Evolutionary conservation across 331 rosid species (phyloP), one percentile per base, ranked within the genome.

Genomic region (Pyrus hybrid): DNA sequence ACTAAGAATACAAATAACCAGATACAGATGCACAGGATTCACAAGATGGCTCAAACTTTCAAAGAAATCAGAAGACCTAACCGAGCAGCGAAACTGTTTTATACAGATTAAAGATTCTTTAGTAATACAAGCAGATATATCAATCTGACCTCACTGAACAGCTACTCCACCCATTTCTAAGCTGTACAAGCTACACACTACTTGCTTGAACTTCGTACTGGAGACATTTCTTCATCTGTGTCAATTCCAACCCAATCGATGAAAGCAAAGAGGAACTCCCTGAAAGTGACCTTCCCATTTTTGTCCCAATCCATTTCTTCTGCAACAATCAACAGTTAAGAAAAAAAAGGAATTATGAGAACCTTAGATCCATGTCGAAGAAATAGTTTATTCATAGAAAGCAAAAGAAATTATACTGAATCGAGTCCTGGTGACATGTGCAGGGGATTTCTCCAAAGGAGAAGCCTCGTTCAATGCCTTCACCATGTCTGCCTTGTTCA

Each of bases 291-390:
- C 83, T 89, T 82, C 43, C 96, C 97, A 68, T 85, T 88, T 70
- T 81, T 87, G 86, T 89, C 91, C 93, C 96, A 89, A 83, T 93
- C 96, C 92, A 93, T 91, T 87, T 93, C 97, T 71, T 75, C 96
- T 89, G 89, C 67, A 76, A 62, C 33, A 60, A 37, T 6, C 22
- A 56, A 60, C 76, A 72, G 20, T 16, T 20, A 22, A n/a, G n/a
- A 23, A 16, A 8, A 33, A 16, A 60, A 25, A 60, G 8, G 1
- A 17, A 33, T 11, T 17, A 37, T 25, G 41, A 25, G 68, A 73
- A 60, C 25, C 18, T 26, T 10, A n/a, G 25, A 23, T 13, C 13
- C 32, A 26, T 60, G 17, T 37, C 26, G 5, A 37, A 37, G 58
- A 73, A 41, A 18, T 65, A 67, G 56, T 25, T 30, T 58, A 80